Percentiles rank a stretch among this genome's conserved stretches.
Conservation (phyloP, 2,329 filamentous ascomycete genomes). For the Cercospora zeae-maydis region DNA sequence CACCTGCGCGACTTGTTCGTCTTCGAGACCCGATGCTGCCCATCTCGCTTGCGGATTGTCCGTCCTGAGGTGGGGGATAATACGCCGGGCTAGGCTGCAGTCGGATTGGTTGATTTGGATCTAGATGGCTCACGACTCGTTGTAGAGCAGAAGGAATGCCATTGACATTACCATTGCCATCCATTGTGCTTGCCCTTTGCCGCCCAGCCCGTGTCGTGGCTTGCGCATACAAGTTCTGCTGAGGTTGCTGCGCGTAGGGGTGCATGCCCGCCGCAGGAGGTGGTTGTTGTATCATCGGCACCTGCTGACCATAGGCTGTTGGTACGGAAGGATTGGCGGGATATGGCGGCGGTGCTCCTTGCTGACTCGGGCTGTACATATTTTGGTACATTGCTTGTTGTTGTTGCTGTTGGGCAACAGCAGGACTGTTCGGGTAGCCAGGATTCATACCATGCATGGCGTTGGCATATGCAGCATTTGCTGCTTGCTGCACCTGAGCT, state of each 20-base stretch:
- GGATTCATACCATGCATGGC: slow-evolving; percentile 32
- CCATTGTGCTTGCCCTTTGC: slow-evolving; percentile 93
- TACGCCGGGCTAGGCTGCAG: slow-evolving; percentile 95
- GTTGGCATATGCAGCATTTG: slow-evolving; percentile 33
- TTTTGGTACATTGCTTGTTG: slow-evolving; percentile 65
- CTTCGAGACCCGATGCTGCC: slow-evolving; percentile 63
- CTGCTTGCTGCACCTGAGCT: slow-evolving; percentile 44
- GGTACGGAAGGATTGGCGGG: slow-evolving; percentile 59
- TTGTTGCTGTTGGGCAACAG: slow-evolving; percentile 24
- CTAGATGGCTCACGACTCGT: slow-evolving; percentile 89
- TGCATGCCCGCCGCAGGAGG: slow-evolving; percentile 40
- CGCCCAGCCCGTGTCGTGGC: slow-evolving; percentile 72
- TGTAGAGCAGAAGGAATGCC: slow-evolving; percentile 92
- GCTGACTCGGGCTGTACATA: slow-evolving; percentile 66
- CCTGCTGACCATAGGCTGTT: slow-evolving; percentile 63
- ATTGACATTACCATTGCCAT: slow-evolving; percentile 82
- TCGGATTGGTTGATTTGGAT: slow-evolving; percentile 89
- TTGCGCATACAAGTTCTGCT: slow-evolving; percentile 71
- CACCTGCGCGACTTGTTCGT: slow-evolving; percentile 53
- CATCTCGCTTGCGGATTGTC: slow-evolving; percentile 64
- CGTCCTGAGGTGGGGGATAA: slow-evolving; percentile 88
- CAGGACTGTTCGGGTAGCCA: slow-evolving; percentile 43
- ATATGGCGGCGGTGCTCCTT: slow-evolving; percentile 74
- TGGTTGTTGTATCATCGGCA: slow-evolving; percentile 63
- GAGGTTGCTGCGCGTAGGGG: slow-evolving; percentile 47